Conservation (phyloP, 2,329 filamentous ascomycete species). For the Xylariaceae sp. region DNA sequence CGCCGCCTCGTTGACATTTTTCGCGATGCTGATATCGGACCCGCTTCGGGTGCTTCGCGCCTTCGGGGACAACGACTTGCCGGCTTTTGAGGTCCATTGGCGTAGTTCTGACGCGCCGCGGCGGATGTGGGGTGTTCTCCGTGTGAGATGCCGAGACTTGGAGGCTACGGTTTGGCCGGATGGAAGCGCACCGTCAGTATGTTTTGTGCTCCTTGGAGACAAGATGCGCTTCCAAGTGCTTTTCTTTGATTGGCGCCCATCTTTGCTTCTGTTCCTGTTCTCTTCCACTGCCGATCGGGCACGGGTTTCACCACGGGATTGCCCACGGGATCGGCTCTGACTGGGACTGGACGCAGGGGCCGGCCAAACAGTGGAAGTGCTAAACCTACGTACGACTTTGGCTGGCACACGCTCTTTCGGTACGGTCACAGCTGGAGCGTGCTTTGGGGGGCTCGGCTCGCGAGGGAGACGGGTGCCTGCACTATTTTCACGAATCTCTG, state of each 20-base stretch:
- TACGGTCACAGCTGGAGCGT: too few relatives aligned
- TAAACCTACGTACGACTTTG: not conserved
- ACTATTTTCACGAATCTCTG: not conserved
- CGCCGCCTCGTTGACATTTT: slow-evolving; percentile 15
- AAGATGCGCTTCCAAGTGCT: not conserved
- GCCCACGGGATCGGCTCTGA: too few relatives aligned
- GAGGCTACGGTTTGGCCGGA: not conserved
- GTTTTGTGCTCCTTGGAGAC: slow-evolving; percentile 1
- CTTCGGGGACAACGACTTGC: not conserved
- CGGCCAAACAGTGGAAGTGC: not conserved
- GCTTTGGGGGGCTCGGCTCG: not conserved
- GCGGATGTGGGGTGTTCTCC: not conserved
- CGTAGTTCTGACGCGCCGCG: not conserved
- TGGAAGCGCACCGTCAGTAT: not conserved
- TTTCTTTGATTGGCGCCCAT: not conserved
- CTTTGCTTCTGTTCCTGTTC: not conserved
- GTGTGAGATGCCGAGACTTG: slow-evolving; percentile 8
- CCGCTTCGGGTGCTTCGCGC: not conserved
- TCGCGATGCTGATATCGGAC: slow-evolving; percentile 14
- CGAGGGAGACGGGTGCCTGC: not conserved
- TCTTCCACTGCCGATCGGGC: slow-evolving; percentile 3
- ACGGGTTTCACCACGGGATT: not conserved
- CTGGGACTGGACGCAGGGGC: not conserved
- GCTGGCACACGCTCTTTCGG: too few relatives aligned
- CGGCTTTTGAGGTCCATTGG: not conserved